Evolutionary conservation across 1,284 basidiomycete genomes (phyloP), one percentile per base, ranked within the genome.

Genomic region (Pulveroboletus sp.): DNA sequence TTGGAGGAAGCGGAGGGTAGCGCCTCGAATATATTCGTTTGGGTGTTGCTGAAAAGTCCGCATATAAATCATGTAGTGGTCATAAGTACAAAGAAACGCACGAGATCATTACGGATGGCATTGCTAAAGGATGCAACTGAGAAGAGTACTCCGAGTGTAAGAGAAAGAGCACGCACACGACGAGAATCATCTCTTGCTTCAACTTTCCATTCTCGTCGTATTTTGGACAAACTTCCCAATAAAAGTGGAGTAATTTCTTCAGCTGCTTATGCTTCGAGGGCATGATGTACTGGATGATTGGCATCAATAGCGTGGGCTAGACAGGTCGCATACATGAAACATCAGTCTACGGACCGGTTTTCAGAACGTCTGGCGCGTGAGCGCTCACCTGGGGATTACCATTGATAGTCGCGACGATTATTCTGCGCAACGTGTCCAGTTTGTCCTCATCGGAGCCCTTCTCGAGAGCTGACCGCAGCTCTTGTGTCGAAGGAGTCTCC

Each of bases 141-240:
- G 48, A 62, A 39, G 24, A 29, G 39, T 12, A 39, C 7, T 11
- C 3, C 2, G 8, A 33, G 20, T 24, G 22, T 20, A 14, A 42
- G 29, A 46, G 28, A 43, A 42, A 46, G 31, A 35, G 26, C 4
- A 85, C 91, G 71, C 73, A 96, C 93, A 96, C 96, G 45, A 99
- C 96, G 46, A 99, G 84, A 69, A 99, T 99, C 97, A 99, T 99
- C 79, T 99, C 97, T 77, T 99, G 97, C 83, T 98, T 98, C 67
- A 99, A 78, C 78, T 98, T 98, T 54, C 97, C 97, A 62, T 86
- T 87, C 63, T 98, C 96, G 67, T 99, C 97, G 65, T 97, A 91
- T 76, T 99, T 98, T 26, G 97, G 96, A 76, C 96, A 98, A 31
- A 99, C 92, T 78, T 99, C 97, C 96, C 96, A 99, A 76, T 99